A percentile compares a stretch with the other conserved stretches of the same genome.
phyloP scores from a whole-genome alignment of 75 land plant genomes.

The Picea glauca region DNA sequence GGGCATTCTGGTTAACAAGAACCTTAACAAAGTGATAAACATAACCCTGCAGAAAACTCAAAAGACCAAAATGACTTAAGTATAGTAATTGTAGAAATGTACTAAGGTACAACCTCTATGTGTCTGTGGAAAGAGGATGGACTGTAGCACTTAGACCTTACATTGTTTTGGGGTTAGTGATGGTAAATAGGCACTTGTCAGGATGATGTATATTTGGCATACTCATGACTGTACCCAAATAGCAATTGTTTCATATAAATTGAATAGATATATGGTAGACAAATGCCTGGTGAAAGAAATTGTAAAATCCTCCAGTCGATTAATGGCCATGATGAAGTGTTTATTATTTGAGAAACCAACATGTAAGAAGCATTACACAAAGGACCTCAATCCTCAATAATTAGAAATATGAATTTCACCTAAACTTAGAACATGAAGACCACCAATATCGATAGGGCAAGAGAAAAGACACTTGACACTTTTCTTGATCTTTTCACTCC shows the following conservation, averaged over 20 bases:
- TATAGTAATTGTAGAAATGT: too few species aligned
- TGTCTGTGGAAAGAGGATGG: background rate
- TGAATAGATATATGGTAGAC: background rate
- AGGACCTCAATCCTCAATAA: background rate
- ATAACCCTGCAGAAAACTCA: background rate
- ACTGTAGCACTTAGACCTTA: background rate
- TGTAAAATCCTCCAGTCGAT: background rate
- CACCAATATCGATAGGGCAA: conserved; percentile 57
- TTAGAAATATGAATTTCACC: conserved; percentile 26
- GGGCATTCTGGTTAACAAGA: background rate
- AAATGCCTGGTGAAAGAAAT: background rate
- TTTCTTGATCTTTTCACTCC: conserved; percentile 20
- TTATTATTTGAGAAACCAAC: background rate
- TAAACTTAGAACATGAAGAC: conserved; percentile 59
- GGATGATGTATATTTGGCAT: background rate
- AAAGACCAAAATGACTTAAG: background rate
- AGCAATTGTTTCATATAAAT: background rate
- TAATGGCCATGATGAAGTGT: background rate
- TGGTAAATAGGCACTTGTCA: background rate
- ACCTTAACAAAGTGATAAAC: background rate
- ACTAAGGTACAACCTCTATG: too few species aligned
- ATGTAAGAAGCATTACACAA: background rate
- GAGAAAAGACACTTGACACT: conserved; percentile 21
- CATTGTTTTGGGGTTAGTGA: background rate
- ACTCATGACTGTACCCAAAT: background rate